Base-by-base conservation (phyloP, 495 filamentous ascomycete genomes). In the Penicillium diatomitis region DNA sequence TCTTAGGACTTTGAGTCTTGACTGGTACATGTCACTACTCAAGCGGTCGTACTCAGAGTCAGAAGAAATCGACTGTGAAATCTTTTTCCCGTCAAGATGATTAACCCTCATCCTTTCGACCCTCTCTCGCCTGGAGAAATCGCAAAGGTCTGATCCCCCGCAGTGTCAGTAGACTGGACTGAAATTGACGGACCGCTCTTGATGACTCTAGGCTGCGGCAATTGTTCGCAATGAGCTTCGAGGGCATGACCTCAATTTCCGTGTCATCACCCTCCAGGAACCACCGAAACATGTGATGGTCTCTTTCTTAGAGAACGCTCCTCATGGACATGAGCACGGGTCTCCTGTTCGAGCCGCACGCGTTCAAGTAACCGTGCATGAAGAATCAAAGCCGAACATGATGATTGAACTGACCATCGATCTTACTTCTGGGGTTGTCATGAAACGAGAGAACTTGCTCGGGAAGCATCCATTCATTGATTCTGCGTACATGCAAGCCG, bases 391-490 rank as follows among this genome's bases (percentile, higher is more conserved):
- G 8, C 11, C 41, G 7, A 53, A 48, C 27, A 44, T 58, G 34
- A 46, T 63, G 30, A 9, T 55, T 5, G 61, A 63, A 39, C 46
- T 56, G 4, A 28, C 40, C 4, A 45, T 62, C 9, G 47, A 63
- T 50, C 35, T 63, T 2, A 46, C 54, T 6, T 27, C 42, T 8
- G 50, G 33, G 4, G 35, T 8, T 9, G 31, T 61, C 31, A 30
- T 40, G 4, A 44, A 49, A 2, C 38, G 49, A 30, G 46, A 63
- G 20, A n/a, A 46, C 36, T 47, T 63, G 5, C 37, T 43, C 2
- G 62, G 62, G 2, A 63, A 64, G 11, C 62, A 65, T 32, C 51
- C 61, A 0, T 66, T 56, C n/a, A 60, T 64, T 34, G 63, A 66
- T 34, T 50, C 56, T 11, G 50, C 44, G 10, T 64, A 66, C 27